These are phyloP conservation scores for Microdochium nivale DNA, from an alignment of 2,329 filamentous ascomycete species.

Conservation along the genomic window DNA sequence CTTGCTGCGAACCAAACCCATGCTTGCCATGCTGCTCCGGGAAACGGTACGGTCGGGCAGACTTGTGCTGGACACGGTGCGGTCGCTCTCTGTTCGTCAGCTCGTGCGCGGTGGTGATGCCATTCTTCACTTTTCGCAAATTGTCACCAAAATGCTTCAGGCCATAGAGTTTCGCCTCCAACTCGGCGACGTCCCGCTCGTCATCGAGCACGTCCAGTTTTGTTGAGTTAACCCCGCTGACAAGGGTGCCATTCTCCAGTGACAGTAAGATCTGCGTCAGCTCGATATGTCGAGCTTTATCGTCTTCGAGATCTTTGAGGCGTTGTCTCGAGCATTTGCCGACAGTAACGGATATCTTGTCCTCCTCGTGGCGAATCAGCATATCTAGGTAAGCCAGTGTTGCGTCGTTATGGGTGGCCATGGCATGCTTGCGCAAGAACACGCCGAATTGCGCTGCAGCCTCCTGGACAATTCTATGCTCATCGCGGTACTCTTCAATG, in stretches of 20 bases:
- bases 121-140: background rate
- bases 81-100: background rate
- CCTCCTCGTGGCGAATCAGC: constrained; percentile 26
- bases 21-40: no score
- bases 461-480: constrained; percentile 22
- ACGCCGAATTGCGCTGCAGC: constrained; percentile 26
- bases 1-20: no score
- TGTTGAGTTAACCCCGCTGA: background rate
- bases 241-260: background rate
- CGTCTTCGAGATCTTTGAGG: constrained; percentile 11
- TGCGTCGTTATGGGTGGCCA: constrained; percentile 30
- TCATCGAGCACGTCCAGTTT: background rate
- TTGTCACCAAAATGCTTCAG: background rate
- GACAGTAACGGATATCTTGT: constrained; percentile 17
- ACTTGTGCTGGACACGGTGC: background rate
- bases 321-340: constrained; percentile 12
- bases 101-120: background rate
- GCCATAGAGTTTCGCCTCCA: background rate
- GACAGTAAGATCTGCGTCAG: constrained; percentile 9
- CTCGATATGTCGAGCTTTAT: constrained; percentile 11
- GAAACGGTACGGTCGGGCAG: no score
- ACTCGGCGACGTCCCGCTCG: background rate
- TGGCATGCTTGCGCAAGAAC: constrained; percentile 27
- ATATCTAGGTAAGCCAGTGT: constrained; percentile 27
- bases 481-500: constrained; percentile 20